phyloP scores from a whole-genome alignment of 805 yeast genomes.

The Wickerhamiella domercqiae region DNA sequence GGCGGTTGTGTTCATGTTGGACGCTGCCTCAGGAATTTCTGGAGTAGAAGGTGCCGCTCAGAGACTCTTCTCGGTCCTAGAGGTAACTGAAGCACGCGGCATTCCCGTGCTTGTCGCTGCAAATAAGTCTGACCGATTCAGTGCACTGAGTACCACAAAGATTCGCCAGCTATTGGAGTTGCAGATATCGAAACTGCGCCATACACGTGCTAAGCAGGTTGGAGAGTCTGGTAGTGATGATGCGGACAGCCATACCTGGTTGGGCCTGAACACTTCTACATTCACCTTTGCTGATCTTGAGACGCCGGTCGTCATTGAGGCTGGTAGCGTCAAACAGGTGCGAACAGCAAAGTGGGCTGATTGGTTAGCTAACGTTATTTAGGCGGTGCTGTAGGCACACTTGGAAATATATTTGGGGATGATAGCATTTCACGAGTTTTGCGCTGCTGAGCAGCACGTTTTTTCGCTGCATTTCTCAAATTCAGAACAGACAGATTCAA shows the following conservation, averaged over 20 bases:
- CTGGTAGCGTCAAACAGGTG: conserved; percentile 54
- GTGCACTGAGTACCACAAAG: conserved; percentile 54
- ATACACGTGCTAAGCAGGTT: conserved; percentile 33
- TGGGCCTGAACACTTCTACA: conserved; percentile 23
- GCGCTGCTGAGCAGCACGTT: conserved; percentile 20
- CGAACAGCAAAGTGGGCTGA: conserved; percentile 48
- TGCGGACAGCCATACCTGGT: conserved; percentile 28
- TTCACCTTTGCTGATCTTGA: conserved; percentile 59
- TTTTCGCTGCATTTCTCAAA: conserved; percentile 24
- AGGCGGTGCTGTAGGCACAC: conserved; percentile 21
- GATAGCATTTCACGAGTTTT: conserved; percentile 20
- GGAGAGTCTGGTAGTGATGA: conserved; percentile 25
- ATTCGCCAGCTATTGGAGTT: conserved; percentile 43
- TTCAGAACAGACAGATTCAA: conserved; percentile 31
- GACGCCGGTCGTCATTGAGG: conserved; percentile 42
- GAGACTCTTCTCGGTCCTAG: conserved; percentile 43
- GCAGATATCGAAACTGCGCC: conserved; percentile 45
- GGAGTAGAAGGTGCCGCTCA: conserved; percentile 40
- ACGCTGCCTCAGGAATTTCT: conserved; percentile 43
- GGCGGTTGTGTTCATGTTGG: conserved; percentile 68
- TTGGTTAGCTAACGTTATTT: conserved; percentile 50
- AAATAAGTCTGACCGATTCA: conserved; percentile 76
- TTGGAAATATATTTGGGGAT: conserved; percentile 23
- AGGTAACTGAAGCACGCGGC: conserved; percentile 45
- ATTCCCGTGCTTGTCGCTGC: conserved; percentile 64